phyloP scores from a whole-genome alignment of 139 green algal species.

The Chlamydomonas applanata region DNA sequence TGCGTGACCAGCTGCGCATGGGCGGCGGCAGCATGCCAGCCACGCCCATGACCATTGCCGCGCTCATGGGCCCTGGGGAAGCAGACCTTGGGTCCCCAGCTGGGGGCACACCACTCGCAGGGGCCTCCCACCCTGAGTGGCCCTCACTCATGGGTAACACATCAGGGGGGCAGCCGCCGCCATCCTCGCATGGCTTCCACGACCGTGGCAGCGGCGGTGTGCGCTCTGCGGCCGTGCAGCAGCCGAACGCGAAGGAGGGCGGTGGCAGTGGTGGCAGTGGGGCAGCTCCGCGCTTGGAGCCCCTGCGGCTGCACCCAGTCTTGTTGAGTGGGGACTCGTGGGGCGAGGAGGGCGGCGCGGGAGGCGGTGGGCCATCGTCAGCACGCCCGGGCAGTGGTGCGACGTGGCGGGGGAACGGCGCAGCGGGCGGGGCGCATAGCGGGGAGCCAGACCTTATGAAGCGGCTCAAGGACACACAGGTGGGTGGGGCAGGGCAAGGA shows the following conservation, averaged over 20 bases:
- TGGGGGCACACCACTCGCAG: too few species aligned
- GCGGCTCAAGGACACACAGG: constrained; percentile 47
- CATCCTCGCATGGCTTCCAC: too few species aligned
- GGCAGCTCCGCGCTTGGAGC: too few species aligned
- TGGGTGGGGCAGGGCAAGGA: background rate
- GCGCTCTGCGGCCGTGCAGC: too few species aligned
- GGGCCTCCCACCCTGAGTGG: too few species aligned
- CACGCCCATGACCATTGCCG: background rate
- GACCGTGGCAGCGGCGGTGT: too few species aligned
- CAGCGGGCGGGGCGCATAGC: background rate
- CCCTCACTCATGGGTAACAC: too few species aligned
- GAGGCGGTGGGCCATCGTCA: background rate
- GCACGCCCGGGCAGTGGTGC: background rate
- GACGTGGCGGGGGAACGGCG: background rate
- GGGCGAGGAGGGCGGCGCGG: background rate
- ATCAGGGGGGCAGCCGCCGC: too few species aligned
- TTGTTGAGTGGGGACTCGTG: background rate
- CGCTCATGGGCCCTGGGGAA: background rate
- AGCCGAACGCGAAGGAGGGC: too few species aligned
- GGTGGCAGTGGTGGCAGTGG: too few species aligned
- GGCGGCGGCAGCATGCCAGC: constrained; percentile 9
- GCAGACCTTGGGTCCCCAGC: too few species aligned
- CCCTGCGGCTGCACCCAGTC: background rate
- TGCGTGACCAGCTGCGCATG: constrained; percentile 43
- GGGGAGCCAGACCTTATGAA: constrained; percentile 31